These are phyloP conservation scores for Sarcomyxa edulis DNA, from an alignment of 768 basidiomycete genomes.

Conservation along the genomic window DNA sequence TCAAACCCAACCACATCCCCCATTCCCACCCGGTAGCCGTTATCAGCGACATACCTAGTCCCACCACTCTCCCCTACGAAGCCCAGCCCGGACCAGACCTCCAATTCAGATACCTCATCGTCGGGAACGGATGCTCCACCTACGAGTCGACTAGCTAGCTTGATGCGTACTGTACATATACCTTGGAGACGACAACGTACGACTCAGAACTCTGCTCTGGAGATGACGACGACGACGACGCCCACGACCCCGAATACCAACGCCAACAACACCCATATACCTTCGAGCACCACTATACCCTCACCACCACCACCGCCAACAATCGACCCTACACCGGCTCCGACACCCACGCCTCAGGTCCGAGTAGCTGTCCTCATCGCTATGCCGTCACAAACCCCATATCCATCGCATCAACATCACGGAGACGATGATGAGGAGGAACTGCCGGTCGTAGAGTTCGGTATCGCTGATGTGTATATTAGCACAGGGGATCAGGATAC, in stretches of 20 bases:
- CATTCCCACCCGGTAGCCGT: conserved; percentile 11
- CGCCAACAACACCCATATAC: neutral
- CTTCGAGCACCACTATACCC: neutral
- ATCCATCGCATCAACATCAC: conserved; percentile 1
- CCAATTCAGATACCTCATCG: neutral
- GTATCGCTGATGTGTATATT: conserved; percentile 15
- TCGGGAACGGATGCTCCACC: too few species aligned
- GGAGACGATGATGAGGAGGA: conserved; percentile 14
- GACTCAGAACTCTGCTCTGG: too few species aligned
- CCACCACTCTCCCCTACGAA: neutral
- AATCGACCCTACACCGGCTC: neutral
- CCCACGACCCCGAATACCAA: neutral
- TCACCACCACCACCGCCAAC: neutral
- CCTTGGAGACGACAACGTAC: too few species aligned
- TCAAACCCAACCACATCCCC: conserved; percentile 8
- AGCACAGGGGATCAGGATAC: neutral
- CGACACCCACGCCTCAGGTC: conserved; percentile 9
- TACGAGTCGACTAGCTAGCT: too few species aligned
- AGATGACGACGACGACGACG: too few species aligned
- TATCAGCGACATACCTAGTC: conserved; percentile 14
- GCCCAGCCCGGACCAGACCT: neutral
- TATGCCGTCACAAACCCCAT: conserved; percentile 30
- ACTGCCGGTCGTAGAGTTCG: conserved; percentile 21
- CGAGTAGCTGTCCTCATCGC: conserved; percentile 39
- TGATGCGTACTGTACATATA: too few species aligned